Percentiles rank a stretch among this genome's conserved stretches.
Evolutionary conservation across 331 rosid genomes (phyloP).

Genomic region (Quercus lobata): DNA sequence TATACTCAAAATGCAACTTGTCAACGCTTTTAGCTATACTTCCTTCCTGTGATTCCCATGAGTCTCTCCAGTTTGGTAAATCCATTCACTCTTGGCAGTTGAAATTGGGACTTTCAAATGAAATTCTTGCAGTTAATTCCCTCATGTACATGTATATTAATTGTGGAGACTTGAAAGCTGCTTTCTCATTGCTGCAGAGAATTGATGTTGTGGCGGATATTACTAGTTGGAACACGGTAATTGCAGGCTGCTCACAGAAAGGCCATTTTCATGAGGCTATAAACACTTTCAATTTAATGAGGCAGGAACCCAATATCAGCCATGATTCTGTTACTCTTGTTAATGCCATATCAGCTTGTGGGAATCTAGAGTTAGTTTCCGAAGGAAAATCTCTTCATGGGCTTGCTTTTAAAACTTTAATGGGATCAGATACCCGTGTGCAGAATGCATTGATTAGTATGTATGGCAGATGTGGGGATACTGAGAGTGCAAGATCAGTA

Average conservation of each 20-base stretch:
- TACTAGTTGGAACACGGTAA: conserved; percentile 50
- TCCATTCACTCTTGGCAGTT: conserved; percentile 57
- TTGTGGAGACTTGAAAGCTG: conserved; percentile 33
- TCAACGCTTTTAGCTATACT: conserved; percentile 39
- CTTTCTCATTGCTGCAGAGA: conserved; percentile 45
- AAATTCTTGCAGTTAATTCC: conserved; percentile 34
- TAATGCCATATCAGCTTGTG: conserved; percentile 44
- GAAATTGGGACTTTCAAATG: conserved; percentile 41
- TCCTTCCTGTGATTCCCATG: conserved; percentile 41
- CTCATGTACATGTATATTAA: conserved; percentile 51
- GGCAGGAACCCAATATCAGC: conserved; percentile 23
- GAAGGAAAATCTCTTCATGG: conserved; percentile 45
- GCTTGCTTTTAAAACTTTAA: conserved; percentile 32
- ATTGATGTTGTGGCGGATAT: conserved; percentile 26
- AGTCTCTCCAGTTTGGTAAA: conserved; percentile 37
- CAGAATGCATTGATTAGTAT: conserved; percentile 53
- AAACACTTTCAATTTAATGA: conserved; percentile 38
- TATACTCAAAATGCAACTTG: conserved; percentile 22
- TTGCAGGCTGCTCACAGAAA: conserved; percentile 38
- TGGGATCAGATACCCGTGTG: conserved; percentile 39
- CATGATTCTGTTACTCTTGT: conserved; percentile 50
- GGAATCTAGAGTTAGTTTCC: conserved; percentile 36
- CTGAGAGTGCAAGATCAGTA: conserved; percentile 40
- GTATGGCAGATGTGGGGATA: conserved; percentile 55
- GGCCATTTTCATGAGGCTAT: conserved; percentile 36